Percentiles rank a stretch among this genome's conserved stretches.
Conservation (phyloP, 768 basidiomycete species). For the Auricularia cornea region DNA sequence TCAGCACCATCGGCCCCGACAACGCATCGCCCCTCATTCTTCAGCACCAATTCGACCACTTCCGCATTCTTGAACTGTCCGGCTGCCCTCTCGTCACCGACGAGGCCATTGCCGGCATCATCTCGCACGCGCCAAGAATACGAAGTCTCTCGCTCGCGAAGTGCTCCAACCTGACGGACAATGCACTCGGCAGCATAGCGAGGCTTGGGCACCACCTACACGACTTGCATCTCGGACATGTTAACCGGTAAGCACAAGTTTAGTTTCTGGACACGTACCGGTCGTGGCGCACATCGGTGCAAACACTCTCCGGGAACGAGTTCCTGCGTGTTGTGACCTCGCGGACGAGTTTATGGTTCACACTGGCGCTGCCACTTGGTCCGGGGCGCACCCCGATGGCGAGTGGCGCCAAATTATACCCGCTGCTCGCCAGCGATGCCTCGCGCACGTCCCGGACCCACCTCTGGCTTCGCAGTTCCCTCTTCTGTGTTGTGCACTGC, state of each 20-base stretch:
- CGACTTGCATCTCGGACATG: conserved; percentile 92
- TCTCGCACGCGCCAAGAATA: conserved; percentile 73
- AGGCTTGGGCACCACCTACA: conserved; percentile 86
- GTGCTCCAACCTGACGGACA: conserved; percentile 71
- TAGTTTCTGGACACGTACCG: too few species aligned
- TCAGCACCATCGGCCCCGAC: conserved; percentile 41
- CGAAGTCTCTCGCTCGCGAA: conserved; percentile 84
- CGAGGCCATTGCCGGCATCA: conserved; percentile 71
- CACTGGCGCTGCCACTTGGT: too few species aligned
- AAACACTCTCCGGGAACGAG: too few species aligned
- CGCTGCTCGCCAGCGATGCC: too few species aligned
- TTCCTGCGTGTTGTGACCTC: too few species aligned
- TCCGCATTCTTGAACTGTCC: conserved; percentile 91
- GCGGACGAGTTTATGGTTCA: too few species aligned
- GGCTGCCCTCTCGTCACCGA: conserved; percentile 77
- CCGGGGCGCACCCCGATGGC: too few species aligned
- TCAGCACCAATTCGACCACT: conserved; percentile 61
- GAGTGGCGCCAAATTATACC: too few species aligned
- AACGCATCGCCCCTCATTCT: conserved; percentile 52
- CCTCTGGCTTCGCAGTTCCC: too few species aligned
- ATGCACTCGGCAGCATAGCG: conserved; percentile 74
- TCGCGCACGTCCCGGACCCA: too few species aligned
- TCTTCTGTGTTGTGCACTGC: too few species aligned
- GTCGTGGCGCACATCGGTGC: too few species aligned
- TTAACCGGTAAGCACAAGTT: conserved; percentile 37